Evolutionary conservation across 768 basidiomycete genomes (phyloP).

Genomic region (Gautieria morchelliformis): DNA sequence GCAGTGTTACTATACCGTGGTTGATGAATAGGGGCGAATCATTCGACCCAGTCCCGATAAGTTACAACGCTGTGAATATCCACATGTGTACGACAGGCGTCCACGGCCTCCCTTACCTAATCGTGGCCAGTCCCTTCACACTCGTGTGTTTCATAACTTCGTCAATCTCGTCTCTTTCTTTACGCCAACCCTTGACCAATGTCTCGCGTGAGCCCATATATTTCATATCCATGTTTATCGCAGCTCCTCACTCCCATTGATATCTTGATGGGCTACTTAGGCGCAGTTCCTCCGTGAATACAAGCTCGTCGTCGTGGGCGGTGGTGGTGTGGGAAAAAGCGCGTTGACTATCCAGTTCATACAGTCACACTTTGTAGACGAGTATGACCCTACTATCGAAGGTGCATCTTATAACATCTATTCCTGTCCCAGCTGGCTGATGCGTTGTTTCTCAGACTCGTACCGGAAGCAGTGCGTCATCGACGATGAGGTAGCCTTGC

Average conservation of each 20-base stretch:
- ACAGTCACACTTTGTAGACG: conserved; percentile 88
- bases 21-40: too few species aligned
- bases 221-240: background rate
- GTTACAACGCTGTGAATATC: background rate
- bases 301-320: conserved; percentile 97
- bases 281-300: conserved; percentile 92
- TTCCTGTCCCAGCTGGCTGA: background rate
- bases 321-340: conserved; percentile 85
- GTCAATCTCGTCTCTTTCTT: background rate
- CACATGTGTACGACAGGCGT: background rate
- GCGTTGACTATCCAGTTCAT: conserved; percentile 98
- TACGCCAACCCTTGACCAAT: background rate
- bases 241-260: background rate
- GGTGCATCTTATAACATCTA: conserved; percentile 31
- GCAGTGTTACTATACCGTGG: too few species aligned
- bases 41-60: background rate
- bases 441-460: conserved; percentile 48
- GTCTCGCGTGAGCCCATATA: background rate
- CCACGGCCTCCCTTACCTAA: background rate
- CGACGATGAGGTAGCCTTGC: conserved; percentile 95
- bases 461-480: conserved; percentile 97
- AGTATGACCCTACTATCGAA: conserved; percentile 94
- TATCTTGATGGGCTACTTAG: conserved; percentile 23
- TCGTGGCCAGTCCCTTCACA: background rate
- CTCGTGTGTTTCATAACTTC: background rate